Conservation (phyloP, 140 eudicot genomes). For the Cichorium intybus region DNA sequence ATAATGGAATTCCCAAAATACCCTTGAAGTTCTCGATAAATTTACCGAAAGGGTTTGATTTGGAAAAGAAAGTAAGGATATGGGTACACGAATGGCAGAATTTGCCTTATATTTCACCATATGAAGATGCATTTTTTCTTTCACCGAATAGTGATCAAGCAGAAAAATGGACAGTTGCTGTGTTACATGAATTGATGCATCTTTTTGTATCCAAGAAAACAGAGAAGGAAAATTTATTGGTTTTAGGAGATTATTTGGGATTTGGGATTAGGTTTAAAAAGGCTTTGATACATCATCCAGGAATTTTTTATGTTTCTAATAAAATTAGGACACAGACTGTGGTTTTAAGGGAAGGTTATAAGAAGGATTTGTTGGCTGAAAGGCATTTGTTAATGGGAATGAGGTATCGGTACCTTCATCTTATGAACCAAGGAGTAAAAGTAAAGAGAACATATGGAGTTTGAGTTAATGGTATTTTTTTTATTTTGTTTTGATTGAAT, state of each 20-base stretch:
- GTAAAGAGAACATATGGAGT: slow-evolving; percentile 31
- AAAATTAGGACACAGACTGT: slow-evolving; percentile 91
- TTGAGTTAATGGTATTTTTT: background rate
- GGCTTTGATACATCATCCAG: slow-evolving; percentile 85
- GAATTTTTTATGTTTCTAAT: slow-evolving; percentile 86
- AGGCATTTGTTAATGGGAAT: slow-evolving; percentile 71
- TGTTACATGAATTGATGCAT: slow-evolving; percentile 72
- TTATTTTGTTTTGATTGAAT: too few species aligned
- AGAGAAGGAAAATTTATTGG: slow-evolving; percentile 52
- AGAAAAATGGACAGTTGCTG: slow-evolving; percentile 80
- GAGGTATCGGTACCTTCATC: slow-evolving; percentile 70
- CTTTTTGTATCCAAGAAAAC: slow-evolving; percentile 74
- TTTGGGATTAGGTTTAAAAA: slow-evolving; percentile 71
- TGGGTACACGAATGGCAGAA: slow-evolving; percentile 82
- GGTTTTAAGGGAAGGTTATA: slow-evolving; percentile 76
- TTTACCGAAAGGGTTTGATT: slow-evolving; percentile 78
- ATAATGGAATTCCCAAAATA: slow-evolving; percentile 8
- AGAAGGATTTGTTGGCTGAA: slow-evolving; percentile 51
- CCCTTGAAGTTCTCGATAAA: slow-evolving; percentile 50
- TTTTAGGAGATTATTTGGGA: slow-evolving; percentile 76
- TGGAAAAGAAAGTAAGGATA: slow-evolving; percentile 65
- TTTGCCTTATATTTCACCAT: slow-evolving; percentile 87
- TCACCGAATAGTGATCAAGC: slow-evolving; percentile 76
- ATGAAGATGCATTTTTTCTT: slow-evolving; percentile 82
- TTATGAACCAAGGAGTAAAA: slow-evolving; percentile 62